Evolutionary conservation across 495 filamentous ascomycete species (phyloP), one percentile per base, ranked within the genome.

Genomic region (Aeminium ludgeri): DNA sequence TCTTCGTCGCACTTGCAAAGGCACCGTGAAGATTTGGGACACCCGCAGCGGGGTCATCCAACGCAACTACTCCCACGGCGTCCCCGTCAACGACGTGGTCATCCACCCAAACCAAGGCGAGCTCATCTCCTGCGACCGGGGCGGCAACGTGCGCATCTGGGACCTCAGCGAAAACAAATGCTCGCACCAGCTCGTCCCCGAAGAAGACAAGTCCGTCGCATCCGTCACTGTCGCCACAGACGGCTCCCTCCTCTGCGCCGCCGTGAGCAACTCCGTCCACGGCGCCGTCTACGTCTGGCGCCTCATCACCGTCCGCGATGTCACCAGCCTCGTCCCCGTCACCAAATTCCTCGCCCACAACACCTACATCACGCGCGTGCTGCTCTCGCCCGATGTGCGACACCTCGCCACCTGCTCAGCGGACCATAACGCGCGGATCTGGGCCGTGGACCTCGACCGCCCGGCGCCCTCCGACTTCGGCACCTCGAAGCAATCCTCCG

Each of bases 101-200:
- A 97, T 97, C 41, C 89, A 97, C 59, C 89, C 89, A 1, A 96
- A 97, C 54, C 89, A 97, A 61, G 89, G 86, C 20, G 89, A 97
- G 59, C 77, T 97, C 38, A 93, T 97, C 51, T 86, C 81, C 55
- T 94, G 86, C 56, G 89, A 97, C 59, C 77, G 86, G 15, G 77
- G 77, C 30, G 89, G 89, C 2, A 95, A 86, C 61, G 85, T 97
- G 27, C 69, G 89, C 10, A 76, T 97, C 38, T 97, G 89, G 89
- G 89, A 97, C 55, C 60, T 97, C 35, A 84, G 86, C 12, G 87
- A 96, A 66, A 96, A 93, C 51, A 89, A 84, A 47, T 97, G 89
- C 65, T 83, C 83, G 0, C 89, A 96, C 56, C 84, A 96, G 60
- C 69, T 97, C 48, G 92, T 95, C 41, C 89, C 89, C 0, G 91